Conservation (phyloP, 495 filamentous ascomycete genomes). For the Aspergillus carlsbadensis region DNA sequence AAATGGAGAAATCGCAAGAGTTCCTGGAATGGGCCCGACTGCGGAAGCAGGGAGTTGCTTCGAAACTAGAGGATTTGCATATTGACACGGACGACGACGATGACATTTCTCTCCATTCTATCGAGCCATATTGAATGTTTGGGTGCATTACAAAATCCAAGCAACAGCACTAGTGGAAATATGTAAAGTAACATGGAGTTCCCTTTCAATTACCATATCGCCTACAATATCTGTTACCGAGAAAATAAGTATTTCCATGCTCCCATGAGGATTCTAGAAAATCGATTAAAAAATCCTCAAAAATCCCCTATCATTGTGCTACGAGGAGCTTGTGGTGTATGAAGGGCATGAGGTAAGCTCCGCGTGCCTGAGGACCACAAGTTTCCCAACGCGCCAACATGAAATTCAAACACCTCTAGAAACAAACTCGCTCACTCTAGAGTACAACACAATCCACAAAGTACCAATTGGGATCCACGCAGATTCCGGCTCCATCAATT, state of each 20-base stretch:
- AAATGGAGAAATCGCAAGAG: slow-evolving; percentile 32
- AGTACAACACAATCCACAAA: not conserved
- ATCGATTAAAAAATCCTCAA: too few species aligned
- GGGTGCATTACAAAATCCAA: too few species aligned
- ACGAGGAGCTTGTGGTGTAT: too few species aligned
- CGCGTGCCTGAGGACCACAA: slow-evolving; percentile 20
- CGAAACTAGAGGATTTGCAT: slow-evolving; percentile 32
- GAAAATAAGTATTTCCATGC: not conserved
- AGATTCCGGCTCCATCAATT: not conserved
- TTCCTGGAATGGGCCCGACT: slow-evolving; percentile 37
- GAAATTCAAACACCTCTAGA: slow-evolving; percentile 8
- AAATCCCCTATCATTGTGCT: too few species aligned
- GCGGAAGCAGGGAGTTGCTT: slow-evolving; percentile 35
- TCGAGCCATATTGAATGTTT: slow-evolving; percentile 2
- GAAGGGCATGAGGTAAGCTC: slow-evolving; percentile 19
- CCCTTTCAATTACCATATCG: too few species aligned
- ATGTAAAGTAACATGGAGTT: too few species aligned
- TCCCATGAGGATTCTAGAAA: not conserved
- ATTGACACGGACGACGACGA: slow-evolving; percentile 21
- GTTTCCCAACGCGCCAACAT: slow-evolving; percentile 14
- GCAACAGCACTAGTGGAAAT: not conserved
- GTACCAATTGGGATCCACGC: not conserved
- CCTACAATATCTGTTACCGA: not conserved
- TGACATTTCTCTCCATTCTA: slow-evolving; percentile 50
- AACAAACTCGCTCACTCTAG: not conserved